These are phyloP conservation scores for Dactylonectria macrodidyma DNA, from an alignment of 2,329 filamentous ascomycete species.

Conservation along the genomic window DNA sequence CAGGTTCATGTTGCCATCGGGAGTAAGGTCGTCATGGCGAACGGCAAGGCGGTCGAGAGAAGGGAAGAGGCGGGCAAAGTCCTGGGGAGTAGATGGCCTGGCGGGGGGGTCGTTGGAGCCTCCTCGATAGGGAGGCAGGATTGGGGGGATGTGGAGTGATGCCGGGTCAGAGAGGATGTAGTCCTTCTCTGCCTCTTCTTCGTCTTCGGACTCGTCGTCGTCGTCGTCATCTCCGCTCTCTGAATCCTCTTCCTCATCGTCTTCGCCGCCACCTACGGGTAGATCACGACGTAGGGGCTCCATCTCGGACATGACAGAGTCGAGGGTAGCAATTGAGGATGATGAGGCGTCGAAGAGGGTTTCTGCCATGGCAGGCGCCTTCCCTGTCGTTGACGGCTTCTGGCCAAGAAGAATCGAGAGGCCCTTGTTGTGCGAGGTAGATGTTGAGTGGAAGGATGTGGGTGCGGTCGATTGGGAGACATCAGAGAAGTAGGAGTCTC, in stretches of 20 bases:
- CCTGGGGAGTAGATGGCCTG: constrained; percentile 82
- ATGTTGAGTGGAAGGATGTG: constrained; percentile 46
- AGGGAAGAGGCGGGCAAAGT: constrained; percentile 90
- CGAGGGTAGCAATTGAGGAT: constrained; percentile 83
- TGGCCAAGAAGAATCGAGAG: constrained; percentile 28
- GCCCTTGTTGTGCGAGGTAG: constrained; percentile 43
- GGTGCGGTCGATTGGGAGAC: constrained; percentile 48
- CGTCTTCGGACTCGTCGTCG: constrained; percentile 49
- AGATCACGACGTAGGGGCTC: constrained; percentile 44
- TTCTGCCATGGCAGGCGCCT: constrained; percentile 30
- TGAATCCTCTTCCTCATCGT: constrained; percentile 35
- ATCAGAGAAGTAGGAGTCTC: constrained; percentile 48
- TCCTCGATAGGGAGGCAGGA: constrained; percentile 71
- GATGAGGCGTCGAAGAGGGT: constrained; percentile 44
- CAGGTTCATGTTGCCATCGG: constrained; percentile 97
- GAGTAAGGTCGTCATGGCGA: constrained; percentile 89
- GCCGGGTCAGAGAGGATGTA: constrained; percentile 47
- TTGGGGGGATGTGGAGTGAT: constrained; percentile 60
- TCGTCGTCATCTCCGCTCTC: constrained; percentile 48
- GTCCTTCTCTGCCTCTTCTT: constrained; percentile 45
- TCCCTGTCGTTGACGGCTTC: constrained; percentile 31
- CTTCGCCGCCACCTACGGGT: constrained; percentile 40
- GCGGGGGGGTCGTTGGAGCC: constrained; percentile 74
- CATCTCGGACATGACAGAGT: constrained; percentile 72
- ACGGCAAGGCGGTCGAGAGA: constrained; percentile 86